Base-by-base conservation (phyloP, 768 basidiomycete species). In the Boletus sp. region DNA sequence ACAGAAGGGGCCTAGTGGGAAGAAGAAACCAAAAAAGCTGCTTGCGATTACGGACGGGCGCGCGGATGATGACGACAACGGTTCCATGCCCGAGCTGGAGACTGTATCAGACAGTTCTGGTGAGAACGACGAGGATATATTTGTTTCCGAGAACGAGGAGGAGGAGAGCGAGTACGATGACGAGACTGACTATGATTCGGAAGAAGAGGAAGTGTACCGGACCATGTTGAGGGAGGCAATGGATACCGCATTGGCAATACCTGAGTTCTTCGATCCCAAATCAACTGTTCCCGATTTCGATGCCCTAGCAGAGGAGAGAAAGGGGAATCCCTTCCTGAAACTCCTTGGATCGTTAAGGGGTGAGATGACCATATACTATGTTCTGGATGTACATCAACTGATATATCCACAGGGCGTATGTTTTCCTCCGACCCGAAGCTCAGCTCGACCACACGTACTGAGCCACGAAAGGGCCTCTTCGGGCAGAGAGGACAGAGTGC, bases 311-410 rank as follows among this genome's bases (percentile, higher is more conserved):
- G 81, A 83, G 23, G 78, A 81, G 49, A 74, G 78, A 49, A 85
- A 84, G 63, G 81, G 77, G 19, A 93, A 93, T 63, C 87, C 89
- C 0, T 91, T 93, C 68, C 67, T 92, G 61, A 90, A 85, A 65
- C 69, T 91, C 34, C 73, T 93, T 58, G 84, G 85, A 34, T 85
- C 87, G 14, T 67, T 93, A 53, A 78, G 85, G 81, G 90, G 90
- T 84, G 51, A 34, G 70, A 57, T 37, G 42, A 35, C 41, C 23
- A 14, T 38, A 5, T 5, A 9, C 6, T 1, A 9, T 27, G 17
- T 42, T 29, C 25, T 23, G 13, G 30, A n/a, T 4, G 4, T 25
- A 15, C 43, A 7, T 37, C 10, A 3, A 32, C 41, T 61, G 25
- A 70, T 34, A n/a, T 32, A 4, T 25, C 34, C 23, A 10, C 32